Conservation (phyloP, 345 rosid species). For the Eucalyptus fibrosa region DNA sequence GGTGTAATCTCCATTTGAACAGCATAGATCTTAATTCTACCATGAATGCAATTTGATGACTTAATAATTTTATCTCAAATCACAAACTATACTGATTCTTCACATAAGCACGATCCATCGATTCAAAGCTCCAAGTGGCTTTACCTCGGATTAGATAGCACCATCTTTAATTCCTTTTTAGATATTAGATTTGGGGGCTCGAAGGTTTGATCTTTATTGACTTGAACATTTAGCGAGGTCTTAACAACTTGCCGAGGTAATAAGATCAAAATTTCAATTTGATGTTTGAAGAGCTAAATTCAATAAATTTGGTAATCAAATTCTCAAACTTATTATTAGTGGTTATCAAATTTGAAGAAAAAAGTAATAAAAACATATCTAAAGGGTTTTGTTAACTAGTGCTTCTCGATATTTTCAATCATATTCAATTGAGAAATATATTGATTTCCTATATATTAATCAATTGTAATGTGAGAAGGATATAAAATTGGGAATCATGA, state of each 20-base stretch:
- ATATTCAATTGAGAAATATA: neutral
- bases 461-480: neutral
- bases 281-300: too few species aligned
- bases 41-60: neutral
- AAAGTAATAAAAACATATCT: too few species aligned
- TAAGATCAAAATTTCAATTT: too few species aligned
- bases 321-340: too few species aligned
- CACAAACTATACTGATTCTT: neutral
- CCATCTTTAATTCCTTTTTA: neutral
- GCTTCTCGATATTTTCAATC: accelerated
- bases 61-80: neutral
- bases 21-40: neutral
- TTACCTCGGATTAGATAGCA: neutral
- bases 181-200: neutral
- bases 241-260: neutral
- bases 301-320: accelerated
- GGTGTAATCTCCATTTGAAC: accelerated
- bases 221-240: neutral
- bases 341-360: too few species aligned
- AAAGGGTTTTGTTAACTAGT: accelerated
- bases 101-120: neutral
- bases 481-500: neutral
- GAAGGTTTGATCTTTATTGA: neutral
- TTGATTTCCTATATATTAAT: neutral
- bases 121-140: accelerated